Base-by-base conservation (phyloP, 108 stramenopile genomes). In the Skeletonema marinoi region DNA sequence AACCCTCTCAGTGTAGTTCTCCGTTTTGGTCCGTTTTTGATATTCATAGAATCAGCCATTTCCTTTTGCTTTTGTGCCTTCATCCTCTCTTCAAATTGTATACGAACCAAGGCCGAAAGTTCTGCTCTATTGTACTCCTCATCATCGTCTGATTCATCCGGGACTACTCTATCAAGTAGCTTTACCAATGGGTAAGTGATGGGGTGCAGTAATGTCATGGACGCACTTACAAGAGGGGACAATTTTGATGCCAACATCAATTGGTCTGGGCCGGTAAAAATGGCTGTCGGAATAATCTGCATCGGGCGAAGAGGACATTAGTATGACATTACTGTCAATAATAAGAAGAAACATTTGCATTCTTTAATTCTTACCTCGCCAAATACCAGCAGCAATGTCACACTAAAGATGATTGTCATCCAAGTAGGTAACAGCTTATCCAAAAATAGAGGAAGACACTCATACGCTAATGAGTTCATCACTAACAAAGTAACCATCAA, bases 401-500 rank as follows among this genome's bases (percentile, higher is more conserved):
- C 93, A 38, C 94, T 95, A 25, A 97, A 80, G 12, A 97, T 36
- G 44, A 97, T 86, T 21, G 96, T 94, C 38, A 87, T 60, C 81
- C 88, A 96, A 14, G 78, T 79, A 21, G 96, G 96, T 31, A 96
- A 70, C 67, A 97, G 68, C 32, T 91, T 74, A 68, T 94, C 94
- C 31, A 96, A 56, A 73, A 98, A 96, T 21, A 98, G 67, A 2
- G 97, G 96, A 46, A 98, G 84, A 13, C 90, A 88, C 77, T 97
- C 94, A 68, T 91, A 92, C n/a, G 90, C 87, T 4, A 90, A 39
- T 12, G 96, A 89, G 85, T 98, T 97, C 70, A 94, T 84, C n/a
- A 97, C 75, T 8, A 98, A 82, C 11, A 98, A 79, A 7, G 95
- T 96, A 32, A 95, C 93, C 12, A 98, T 85, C 4, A 97, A 79